Evolutionary conservation across 257 asterid genomes (phyloP), one percentile per base, ranked within the genome.

Genomic region (Solanum lycopersicoides): DNA sequence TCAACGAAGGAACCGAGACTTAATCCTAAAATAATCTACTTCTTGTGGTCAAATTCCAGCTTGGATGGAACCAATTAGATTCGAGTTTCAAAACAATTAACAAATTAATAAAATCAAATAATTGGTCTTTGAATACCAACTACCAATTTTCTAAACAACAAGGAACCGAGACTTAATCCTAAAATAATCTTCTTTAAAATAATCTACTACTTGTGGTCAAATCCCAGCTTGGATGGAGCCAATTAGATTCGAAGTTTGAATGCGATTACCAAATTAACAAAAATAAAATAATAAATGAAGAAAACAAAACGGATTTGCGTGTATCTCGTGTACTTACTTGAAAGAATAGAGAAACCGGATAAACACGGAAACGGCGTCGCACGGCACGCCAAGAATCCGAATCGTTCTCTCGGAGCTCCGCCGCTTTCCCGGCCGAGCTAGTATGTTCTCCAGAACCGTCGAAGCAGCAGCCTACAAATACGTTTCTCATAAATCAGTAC

Each of bases 361-460:
- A 93, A 95, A 96, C 86, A 76, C 92, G 20, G 89, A 86, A 60
- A 96, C 98, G 91, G 99, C 98, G 86, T 94, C 97, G 93, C 92
- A 90, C 1, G 99, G 99, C 23, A 96, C 98, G 87, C 99, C 99
- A 82, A 91, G 91, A 7, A 96, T 93, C 25, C 95, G 87, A 87
- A 96, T 88, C 18, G 93, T 91, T 89, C 87, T 92, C 30, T 90
- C 94, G 87, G 93, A 47, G 82, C 89, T 90, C 90, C 92, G 93
- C 86, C 85, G 91, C 92, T 94, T 94, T 37, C 86, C 88, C 86
- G 95, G 94, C 93, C 92, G 88, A 90, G 93, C 96, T 15, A 95
- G 88, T 11, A 96, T 91, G 90, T 89, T 94, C 90, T 96, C 99
- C 92, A 96, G 89, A 83, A 96, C 98, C 86, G 98, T 92, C 83